Evolutionary conservation across 345 rosid genomes (phyloP), one percentile per base, ranked within the genome.

Genomic region (Eucalyptus fibrosa): DNA sequence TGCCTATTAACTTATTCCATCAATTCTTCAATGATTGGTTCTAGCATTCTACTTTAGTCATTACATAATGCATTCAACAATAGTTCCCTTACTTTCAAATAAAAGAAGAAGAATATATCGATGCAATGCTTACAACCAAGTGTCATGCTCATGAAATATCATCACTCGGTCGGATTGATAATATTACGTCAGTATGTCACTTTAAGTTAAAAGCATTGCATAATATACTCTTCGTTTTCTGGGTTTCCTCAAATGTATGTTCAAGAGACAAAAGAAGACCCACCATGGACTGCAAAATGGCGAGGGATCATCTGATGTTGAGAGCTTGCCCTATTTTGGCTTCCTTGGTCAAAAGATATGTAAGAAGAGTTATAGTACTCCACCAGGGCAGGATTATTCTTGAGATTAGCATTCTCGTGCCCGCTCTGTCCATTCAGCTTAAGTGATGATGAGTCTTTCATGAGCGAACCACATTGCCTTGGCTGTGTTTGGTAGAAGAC

Each of bases 401-500:
- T 92, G 60, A 88, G 90, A 26, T 92, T 90, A 55, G 90, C 26
- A 55, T 89, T 91, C 45, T 89, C 93, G 42, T 91, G 93, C 15
- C 89, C 92, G 60, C 45, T 89, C 89, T 90, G 93, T 55, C 89
- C 92, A 87, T 92, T 92, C 32, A 90, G 88, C 92, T 94, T 92
- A 65, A 90, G 87, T 69, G 94, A 82, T 86, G 92, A 92, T 87
- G 94, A 93, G 15, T 86, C 88, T 88, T 82, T 85, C 26, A 47
- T 19, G 32, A 89, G 53, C 32, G 94, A 87, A 26, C 96, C 96
- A 81, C 99, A 97, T 90, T 97, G 99, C 60, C 99, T 95, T 86
- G 99, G 99, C 89, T 97, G 99, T 92, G 99, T 97, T 90, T 97
- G 99, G 94, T 95, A 97, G 88, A 97, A 97, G 81, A 97, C 97